A percentile compares a stretch with the other conserved stretches of the same genome.
Conservation (phyloP, 2,329 filamentous ascomycete genomes). For the Fusarium phyllophilum region DNA sequence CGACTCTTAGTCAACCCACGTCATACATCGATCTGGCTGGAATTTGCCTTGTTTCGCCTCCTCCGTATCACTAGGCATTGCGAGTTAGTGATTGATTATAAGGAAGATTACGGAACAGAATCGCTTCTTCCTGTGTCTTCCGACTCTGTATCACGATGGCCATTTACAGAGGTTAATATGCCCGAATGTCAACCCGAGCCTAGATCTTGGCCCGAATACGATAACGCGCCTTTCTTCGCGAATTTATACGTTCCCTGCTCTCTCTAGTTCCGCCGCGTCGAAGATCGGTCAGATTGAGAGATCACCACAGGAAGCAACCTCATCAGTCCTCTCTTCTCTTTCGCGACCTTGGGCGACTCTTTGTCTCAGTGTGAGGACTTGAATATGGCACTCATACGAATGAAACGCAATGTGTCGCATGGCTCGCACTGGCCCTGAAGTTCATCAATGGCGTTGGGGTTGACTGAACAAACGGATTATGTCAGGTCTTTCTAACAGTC, state of each 20-base stretch:
- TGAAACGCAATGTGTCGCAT: background rate
- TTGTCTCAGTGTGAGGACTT: background rate
- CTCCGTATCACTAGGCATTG: too few relatives aligned
- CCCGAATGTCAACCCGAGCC: background rate
- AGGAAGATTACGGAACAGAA: background rate
- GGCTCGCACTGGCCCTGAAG: background rate
- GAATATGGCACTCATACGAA: background rate
- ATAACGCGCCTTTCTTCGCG: background rate
- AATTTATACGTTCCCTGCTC: too few relatives aligned
- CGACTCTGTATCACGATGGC: background rate
- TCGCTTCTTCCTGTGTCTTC: background rate
- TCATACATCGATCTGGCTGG: background rate
- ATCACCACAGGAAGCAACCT: background rate
- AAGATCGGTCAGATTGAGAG: rapidly evolving
- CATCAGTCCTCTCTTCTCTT: background rate
- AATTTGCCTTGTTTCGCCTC: background rate
- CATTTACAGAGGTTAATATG: background rate
- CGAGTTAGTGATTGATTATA: background rate
- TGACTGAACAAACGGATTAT: rapidly evolving
- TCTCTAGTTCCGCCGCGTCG: too few relatives aligned
- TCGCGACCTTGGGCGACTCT: background rate
- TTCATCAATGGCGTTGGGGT: rapidly evolving
- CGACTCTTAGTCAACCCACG: slow-evolving; percentile 1
- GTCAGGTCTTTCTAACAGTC: background rate
- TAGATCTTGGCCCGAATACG: background rate